Conservation (phyloP, 106 monocot species). For the Acorus calamus region DNA sequence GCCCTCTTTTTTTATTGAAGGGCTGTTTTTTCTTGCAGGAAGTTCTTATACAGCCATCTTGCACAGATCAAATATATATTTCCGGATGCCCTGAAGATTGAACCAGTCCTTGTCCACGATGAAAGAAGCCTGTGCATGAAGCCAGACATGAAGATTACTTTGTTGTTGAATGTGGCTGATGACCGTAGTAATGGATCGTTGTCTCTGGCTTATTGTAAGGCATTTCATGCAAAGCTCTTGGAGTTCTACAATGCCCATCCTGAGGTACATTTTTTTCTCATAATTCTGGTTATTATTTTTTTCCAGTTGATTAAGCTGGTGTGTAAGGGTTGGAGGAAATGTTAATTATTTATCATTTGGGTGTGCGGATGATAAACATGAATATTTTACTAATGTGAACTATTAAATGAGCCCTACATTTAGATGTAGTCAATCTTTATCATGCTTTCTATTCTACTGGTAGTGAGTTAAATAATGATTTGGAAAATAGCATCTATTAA, state of each 20-base stretch:
- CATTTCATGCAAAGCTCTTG: conserved; percentile 40
- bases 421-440: too few relatives aligned
- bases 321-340: too few relatives aligned
- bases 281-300: too few relatives aligned
- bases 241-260: conserved; percentile 28
- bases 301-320: too few relatives aligned
- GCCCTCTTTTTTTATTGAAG: background rate
- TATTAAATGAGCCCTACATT: too few relatives aligned
- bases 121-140: conserved; percentile 45
- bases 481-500: too few relatives aligned
- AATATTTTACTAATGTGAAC: too few relatives aligned
- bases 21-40: conserved; percentile 24
- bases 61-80: conserved; percentile 62
- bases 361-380: too few relatives aligned
- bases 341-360: too few relatives aligned
- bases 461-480: too few relatives aligned
- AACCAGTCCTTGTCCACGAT: conserved; percentile 59
- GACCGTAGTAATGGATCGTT: conserved; percentile 20
- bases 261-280: conserved; percentile 4
- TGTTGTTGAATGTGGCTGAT: conserved; percentile 19
- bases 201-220: conserved; percentile 24
- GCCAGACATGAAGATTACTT: conserved; percentile 50
- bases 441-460: too few relatives aligned
- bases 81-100: conserved; percentile 50
- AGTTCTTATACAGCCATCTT: conserved; percentile 48